Base-by-base conservation (phyloP, 257 asterid species). In the Solanum rostratum region DNA sequence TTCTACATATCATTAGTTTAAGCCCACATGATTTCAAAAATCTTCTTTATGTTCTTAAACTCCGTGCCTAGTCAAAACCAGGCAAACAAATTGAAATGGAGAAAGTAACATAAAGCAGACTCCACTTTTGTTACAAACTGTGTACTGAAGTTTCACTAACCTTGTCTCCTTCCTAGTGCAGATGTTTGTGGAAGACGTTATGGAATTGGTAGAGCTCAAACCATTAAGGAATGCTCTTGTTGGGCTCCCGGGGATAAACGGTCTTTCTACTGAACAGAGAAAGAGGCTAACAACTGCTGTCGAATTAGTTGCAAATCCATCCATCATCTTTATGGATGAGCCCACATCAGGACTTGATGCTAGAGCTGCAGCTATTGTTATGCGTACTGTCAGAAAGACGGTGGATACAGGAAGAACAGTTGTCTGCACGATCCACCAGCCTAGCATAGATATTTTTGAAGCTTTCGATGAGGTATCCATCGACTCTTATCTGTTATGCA, bases 271-370 rank as follows among this genome's bases (percentile, higher is more conserved):
- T 12, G 98, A 95, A 82, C 98, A 93, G 86, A 90, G 97, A 80
- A 94, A 94, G 88, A 90, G 98, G 87, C 92, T 94, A 16, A 94
- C 98, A 20, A 94, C 93, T 60, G 98, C 97, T 12, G 98, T 94
- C 45, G 98, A 94, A 55, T 83, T 94, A 50, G 98, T 94, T 50
- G 96, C 98, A 12, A 94, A 94, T 88, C 98, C 98, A 13, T 94
- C 98, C 53, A 91, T 94, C 76, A 94, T 94, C 85, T 94, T 94
- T 49, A 94, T 94, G 98, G 98, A 94, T 50, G 98, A 94, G 87
- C 98, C 98, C 2, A 94, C 98, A 0, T 94, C 98, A 16, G 97
- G 97, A 18, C 98, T 94, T 43, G 98, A 94, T 88, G 98, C 98
- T 13, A 89, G 98, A 90, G 98, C 97, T 65, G 98, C 98, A 85